phyloP scores from a whole-genome alignment of 2,329 filamentous ascomycete genomes.

The Septoria linicola region DNA sequence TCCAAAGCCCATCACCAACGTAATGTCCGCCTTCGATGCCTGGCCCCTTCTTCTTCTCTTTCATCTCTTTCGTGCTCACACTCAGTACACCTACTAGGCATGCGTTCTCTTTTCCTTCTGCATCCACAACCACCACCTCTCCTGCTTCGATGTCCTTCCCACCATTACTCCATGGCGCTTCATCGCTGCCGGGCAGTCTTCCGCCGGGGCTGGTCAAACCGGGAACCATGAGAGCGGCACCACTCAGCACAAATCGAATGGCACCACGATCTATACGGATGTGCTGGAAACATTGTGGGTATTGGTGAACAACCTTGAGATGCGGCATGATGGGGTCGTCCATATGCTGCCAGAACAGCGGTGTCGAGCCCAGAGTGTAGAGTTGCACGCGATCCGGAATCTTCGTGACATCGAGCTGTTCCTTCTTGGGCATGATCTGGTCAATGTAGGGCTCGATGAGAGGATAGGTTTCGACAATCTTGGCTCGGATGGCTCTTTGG shows the following conservation, averaged over 20 bases:
- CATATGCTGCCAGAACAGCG: conserved; percentile 89
- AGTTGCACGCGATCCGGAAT: conserved; percentile 87
- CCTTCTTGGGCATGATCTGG: conserved; percentile 92
- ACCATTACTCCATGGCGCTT: conserved; percentile 47
- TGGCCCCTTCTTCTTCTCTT: conserved; percentile 88
- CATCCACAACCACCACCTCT: conserved; percentile 81
- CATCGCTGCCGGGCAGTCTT: conserved; percentile 61
- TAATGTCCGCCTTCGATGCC: conserved; percentile 94
- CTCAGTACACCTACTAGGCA: conserved; percentile 85
- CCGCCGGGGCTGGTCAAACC: conserved; percentile 84
- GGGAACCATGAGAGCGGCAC: conserved; percentile 93
- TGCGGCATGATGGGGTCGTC: conserved; percentile 79
- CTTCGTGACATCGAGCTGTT: conserved; percentile 85
- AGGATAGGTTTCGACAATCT: conserved; percentile 81
- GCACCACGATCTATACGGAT: conserved; percentile 92
- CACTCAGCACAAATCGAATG: conserved; percentile 91
- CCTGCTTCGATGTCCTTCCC: conserved; percentile 73
- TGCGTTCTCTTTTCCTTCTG: conserved; percentile 90
- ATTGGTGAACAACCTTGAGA: conserved; percentile 83
- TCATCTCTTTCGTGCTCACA: conserved; percentile 85
- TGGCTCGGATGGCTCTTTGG: conserved; percentile 80
- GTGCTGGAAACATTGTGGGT: conserved; percentile 77
- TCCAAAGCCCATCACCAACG: conserved; percentile 92
- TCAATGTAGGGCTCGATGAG: conserved; percentile 85
- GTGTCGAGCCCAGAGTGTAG: conserved; percentile 74